phyloP scores from a whole-genome alignment of 495 filamentous ascomycete species.

The Aspergillus baeticus region DNA sequence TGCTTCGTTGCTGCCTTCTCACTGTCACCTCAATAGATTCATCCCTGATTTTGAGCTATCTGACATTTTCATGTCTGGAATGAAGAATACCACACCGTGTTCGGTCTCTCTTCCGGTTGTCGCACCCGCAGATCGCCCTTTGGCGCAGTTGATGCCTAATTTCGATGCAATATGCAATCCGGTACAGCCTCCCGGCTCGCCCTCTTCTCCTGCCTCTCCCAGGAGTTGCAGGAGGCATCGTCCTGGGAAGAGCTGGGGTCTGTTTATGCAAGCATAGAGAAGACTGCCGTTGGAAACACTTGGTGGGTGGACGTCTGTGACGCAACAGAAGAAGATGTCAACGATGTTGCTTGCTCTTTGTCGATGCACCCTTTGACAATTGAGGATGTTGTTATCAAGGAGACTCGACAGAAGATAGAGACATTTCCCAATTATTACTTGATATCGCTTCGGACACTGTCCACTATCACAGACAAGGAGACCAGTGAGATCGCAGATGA shows the following conservation, averaged over 20 bases:
- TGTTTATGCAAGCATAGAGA: conserved; percentile 57
- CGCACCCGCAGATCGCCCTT: too few species aligned
- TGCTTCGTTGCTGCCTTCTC: too few species aligned
- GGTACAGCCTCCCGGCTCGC: conserved; percentile 57
- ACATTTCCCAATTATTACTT: conserved; percentile 93
- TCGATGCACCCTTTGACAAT: conserved; percentile 86
- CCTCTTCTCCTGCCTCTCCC: conserved; percentile 84
- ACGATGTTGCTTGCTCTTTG: conserved; percentile 74
- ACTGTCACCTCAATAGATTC: too few species aligned
- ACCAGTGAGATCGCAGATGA: conserved; percentile 52
- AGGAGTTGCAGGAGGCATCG: conserved; percentile 71
- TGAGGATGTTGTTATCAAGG: conserved; percentile 87
- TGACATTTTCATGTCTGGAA: too few species aligned
- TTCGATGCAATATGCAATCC: background rate
- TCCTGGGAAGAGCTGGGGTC: conserved; percentile 74
- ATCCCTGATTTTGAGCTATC: too few species aligned
- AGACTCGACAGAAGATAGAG: conserved; percentile 94
- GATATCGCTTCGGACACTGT: conserved; percentile 85
- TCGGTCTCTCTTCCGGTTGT: too few species aligned
- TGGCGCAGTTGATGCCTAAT: background rate
- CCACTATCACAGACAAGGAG: conserved; percentile 41
- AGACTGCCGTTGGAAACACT: conserved; percentile 45
- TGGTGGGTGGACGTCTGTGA: conserved; percentile 93
- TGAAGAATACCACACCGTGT: too few species aligned
- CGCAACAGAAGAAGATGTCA: conserved; percentile 79